These are phyloP conservation scores for Cynanchum wilfordii DNA, from an alignment of 257 asterid genomes.

Conservation along the genomic window DNA sequence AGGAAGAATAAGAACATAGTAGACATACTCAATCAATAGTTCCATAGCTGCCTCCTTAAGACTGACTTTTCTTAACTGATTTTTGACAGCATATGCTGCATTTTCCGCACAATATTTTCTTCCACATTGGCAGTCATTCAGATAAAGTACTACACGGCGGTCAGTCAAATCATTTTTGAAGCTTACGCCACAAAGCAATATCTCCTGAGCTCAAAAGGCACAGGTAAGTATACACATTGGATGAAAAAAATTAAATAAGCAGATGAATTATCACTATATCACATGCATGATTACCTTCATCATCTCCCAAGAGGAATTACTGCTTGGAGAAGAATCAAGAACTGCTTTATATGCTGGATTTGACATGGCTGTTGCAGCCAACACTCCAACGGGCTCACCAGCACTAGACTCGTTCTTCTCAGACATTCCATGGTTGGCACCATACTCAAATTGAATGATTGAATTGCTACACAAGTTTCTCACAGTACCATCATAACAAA, in stretches of 20 bases:
- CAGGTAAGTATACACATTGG: constrained; percentile 9
- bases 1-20: constrained; percentile 9
- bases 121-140: constrained; percentile 74
- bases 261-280: constrained; percentile 13
- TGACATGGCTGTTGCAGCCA: constrained; percentile 99
- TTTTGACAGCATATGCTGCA: constrained; percentile 54
- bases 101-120: constrained; percentile 72
- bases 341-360: constrained; percentile 99
- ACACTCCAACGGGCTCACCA: constrained; percentile 97
- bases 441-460: constrained; percentile 81
- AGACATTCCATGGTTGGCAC: constrained; percentile 43
- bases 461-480: constrained; percentile 83
- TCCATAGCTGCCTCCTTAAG: constrained; percentile 72
- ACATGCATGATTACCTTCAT: constrained; percentile 61
- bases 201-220: constrained; percentile 58
- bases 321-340: constrained; percentile 92
- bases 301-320: constrained; percentile 98
- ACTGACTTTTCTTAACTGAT: constrained; percentile 75
- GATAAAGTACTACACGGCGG: constrained; percentile 64
- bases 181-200: constrained; percentile 71
- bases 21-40: constrained; percentile 78
- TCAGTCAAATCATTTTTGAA: constrained; percentile 78
- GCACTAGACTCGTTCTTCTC: constrained; percentile 70
- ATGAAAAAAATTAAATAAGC: constrained; percentile 8
- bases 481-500: constrained; percentile 83